Percentiles rank a stretch among this genome's conserved stretches.
Conservation (phyloP, 202 grass and related monocot genomes). For the Eragrostis tef region DNA sequence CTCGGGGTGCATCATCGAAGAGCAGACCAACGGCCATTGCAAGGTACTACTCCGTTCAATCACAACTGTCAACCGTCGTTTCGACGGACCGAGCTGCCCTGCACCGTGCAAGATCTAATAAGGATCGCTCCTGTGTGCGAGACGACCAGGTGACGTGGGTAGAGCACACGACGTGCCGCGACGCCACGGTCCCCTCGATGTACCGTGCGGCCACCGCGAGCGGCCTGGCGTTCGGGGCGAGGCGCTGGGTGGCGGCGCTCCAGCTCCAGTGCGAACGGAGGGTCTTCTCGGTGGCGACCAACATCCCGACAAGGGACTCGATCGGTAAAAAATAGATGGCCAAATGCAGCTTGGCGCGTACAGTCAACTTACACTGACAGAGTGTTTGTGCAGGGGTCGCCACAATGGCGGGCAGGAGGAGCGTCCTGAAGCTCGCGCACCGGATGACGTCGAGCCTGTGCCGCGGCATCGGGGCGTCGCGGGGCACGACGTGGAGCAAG, state of each 20-base stretch:
- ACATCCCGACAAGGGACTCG: slow-evolving; percentile 68
- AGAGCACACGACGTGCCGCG: slow-evolving; percentile 67
- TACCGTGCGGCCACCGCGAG: slow-evolving; percentile 53
- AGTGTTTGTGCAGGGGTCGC: slow-evolving; percentile 55
- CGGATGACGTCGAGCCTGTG: slow-evolving; percentile 70
- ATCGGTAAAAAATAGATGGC: slow-evolving; percentile 33
- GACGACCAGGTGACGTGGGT: slow-evolving; percentile 68
- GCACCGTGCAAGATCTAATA: background rate
- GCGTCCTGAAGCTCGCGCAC: slow-evolving; percentile 76
- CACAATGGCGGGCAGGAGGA: slow-evolving; percentile 73
- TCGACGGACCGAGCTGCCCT: too few species aligned
- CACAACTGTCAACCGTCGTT: too few species aligned
- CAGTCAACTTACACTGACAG: too few species aligned
- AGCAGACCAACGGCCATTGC: slow-evolving; percentile 56
- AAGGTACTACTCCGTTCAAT: background rate
- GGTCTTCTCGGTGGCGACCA: slow-evolving; percentile 85
- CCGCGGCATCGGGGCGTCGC: slow-evolving; percentile 52
- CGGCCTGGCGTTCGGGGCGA: slow-evolving; percentile 76
- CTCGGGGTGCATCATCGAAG: slow-evolving; percentile 74
- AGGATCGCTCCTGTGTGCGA: background rate
- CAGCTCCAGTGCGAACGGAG: slow-evolving; percentile 72
- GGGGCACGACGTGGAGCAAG: slow-evolving; percentile 53
- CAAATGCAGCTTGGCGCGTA: too few species aligned
- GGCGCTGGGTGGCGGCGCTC: slow-evolving; percentile 73
- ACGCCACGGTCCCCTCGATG: slow-evolving; percentile 46